phyloP scores from a whole-genome alignment of 1,284 basidiomycete species.

The Microbotryum silenes-acaulis region DNA sequence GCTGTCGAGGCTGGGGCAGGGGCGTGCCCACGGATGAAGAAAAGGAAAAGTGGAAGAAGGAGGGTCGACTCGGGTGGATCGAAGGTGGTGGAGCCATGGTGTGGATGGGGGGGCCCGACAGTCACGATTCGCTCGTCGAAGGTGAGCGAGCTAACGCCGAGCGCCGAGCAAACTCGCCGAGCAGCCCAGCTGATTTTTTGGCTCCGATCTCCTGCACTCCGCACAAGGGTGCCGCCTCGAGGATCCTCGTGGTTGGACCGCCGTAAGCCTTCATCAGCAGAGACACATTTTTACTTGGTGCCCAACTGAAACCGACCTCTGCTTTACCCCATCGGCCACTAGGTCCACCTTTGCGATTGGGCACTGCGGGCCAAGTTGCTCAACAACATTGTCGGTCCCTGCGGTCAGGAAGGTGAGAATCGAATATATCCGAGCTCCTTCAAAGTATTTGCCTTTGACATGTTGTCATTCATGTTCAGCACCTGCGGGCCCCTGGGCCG shows the following conservation, averaged over 20 bases:
- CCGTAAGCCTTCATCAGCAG: slow-evolving; percentile 12
- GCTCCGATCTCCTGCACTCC: too few relatives aligned
- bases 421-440: not conserved
- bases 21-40: slow-evolving; percentile 17
- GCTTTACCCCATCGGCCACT: not conserved
- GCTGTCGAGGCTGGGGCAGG: slow-evolving; percentile 29
- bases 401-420: slow-evolving; percentile 28
- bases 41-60: slow-evolving; percentile 13
- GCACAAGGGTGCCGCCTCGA: slow-evolving; percentile 28
- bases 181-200: too few relatives aligned
- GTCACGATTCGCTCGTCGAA: slow-evolving; percentile 26
- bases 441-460: too few relatives aligned
- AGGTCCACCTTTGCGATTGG: slow-evolving; percentile 26
- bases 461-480: slow-evolving; percentile 4
- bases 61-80: slow-evolving; percentile 31
- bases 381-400: slow-evolving; percentile 32
- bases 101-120: slow-evolving; percentile 31
- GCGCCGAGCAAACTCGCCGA: too few relatives aligned
- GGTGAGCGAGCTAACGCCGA: too few relatives aligned
- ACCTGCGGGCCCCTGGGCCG: slow-evolving; percentile 35
- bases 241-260: slow-evolving; percentile 35
- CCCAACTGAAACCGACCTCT: not conserved
- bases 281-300: not conserved
- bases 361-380: slow-evolving; percentile 19
- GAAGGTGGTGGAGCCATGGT: slow-evolving; percentile 31